Percentiles rank a stretch among this genome's conserved stretches.
Evolutionary conservation across 2,329 filamentous ascomycete species (phyloP).

Genomic region (Penicillium sclerotigenum): DNA sequence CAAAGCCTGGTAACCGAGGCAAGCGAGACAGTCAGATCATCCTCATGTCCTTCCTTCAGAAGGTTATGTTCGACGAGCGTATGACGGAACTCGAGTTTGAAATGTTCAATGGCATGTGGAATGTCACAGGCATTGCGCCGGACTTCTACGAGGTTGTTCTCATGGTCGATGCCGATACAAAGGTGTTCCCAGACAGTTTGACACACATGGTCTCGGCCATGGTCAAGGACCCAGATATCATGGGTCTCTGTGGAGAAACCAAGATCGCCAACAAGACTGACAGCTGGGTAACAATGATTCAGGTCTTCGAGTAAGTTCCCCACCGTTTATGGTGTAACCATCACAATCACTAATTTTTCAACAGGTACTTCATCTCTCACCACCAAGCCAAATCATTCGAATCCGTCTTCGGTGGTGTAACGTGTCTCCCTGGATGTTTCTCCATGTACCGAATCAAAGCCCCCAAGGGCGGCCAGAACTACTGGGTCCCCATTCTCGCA

Average conservation of each 20-base stretch:
- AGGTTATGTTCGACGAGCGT: slow-evolving; percentile 99
- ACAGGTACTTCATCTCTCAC: slow-evolving; percentile 90
- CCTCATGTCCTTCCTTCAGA: slow-evolving; percentile 98
- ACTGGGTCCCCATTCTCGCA: slow-evolving; percentile 97
- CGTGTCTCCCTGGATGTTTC: slow-evolving; percentile 97
- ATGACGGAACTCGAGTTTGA: slow-evolving; percentile 99
- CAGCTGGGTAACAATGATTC: slow-evolving; percentile 95
- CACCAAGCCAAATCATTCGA: slow-evolving; percentile 97
- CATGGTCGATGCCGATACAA: slow-evolving; percentile 99
- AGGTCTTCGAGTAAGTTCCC: slow-evolving; percentile 77
- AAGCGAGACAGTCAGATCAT: slow-evolving; percentile 99
- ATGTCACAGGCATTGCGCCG: slow-evolving; percentile 94
- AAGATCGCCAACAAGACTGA: slow-evolving; percentile 98
- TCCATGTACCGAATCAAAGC: slow-evolving; percentile 99
- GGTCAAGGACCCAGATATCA: slow-evolving; percentile 98
- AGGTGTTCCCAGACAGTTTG: slow-evolving; percentile 95
- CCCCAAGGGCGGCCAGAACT: slow-evolving; percentile 96
- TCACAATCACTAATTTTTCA: slow-evolving; percentile 6
- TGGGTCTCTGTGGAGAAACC: slow-evolving; percentile 97
- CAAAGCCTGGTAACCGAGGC: slow-evolving; percentile 94
- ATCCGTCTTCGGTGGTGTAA: slow-evolving; percentile 97
- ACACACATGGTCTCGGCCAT: slow-evolving; percentile 99
- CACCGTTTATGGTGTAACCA: not conserved
- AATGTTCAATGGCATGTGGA: slow-evolving; percentile 99
- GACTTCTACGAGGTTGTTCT: slow-evolving; percentile 98